Base-by-base conservation (phyloP, 2,329 filamentous ascomycete genomes). In the Fusarium phyllophilum region DNA sequence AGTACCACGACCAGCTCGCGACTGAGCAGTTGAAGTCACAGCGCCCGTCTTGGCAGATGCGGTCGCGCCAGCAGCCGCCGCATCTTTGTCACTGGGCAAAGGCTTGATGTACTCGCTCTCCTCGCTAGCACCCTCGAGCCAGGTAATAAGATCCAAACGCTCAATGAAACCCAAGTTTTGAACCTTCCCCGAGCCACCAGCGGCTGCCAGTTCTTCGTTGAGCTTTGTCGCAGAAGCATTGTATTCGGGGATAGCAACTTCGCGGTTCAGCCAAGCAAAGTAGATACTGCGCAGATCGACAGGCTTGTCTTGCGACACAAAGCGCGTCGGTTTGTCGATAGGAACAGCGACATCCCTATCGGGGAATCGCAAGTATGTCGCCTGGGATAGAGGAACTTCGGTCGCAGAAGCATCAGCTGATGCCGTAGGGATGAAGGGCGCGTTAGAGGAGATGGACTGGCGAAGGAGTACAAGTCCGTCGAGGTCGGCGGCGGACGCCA, bases 251-350 rank as follows among this genome's bases (percentile, higher is more conserved):
- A 97, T 95, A 62, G 93, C 91, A 62, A 93, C 91, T 85, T 98
- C 96, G 82, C 95, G 94, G 84, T 98, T 97, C 79, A 94, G 88
- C 94, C 95, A 99, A 63, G 95, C 95, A 81, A 98, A 97, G 86
- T 96, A 98, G 83, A 98, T 96, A 81, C 93, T 96, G 80, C 96
- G 94, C 76, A 99, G 87, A 81, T 98, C 94, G 78, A 97, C 91
- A 9, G 92, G 88, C 63, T 89, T 87, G 77, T 89, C 89, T 66
- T 90, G 89, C n/a, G 94, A 95, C 69, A 93, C 89, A 85, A 98
- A 98, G 78, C 96, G 94, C 75, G 96, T 99, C 15, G 92, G 88
- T 20, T 89, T 88, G 57, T 89, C 90, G 74, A 97, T 89, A 3
- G 92, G 86, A 66, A 97, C 87, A 11, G 90, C 87, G 62, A 90